phyloP scores from a whole-genome alignment of 192 early-diverging fungal genomes.

The Coemansia aciculifera region DNA sequence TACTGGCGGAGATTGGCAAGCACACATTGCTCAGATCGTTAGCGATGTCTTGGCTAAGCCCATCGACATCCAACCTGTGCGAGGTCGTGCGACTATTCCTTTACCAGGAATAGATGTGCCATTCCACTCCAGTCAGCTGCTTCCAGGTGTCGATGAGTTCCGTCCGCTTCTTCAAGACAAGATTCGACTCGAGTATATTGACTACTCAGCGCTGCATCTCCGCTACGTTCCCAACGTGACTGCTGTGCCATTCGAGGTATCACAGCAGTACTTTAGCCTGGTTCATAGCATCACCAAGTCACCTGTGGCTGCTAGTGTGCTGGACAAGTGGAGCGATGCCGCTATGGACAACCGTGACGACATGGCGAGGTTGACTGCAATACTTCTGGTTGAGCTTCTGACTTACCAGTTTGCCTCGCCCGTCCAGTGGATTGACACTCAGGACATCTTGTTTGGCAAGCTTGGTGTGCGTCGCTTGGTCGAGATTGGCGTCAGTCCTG shows the following conservation, averaged over 20 bases:
- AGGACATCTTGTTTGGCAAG: conserved; percentile 78
- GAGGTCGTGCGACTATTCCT: conserved; percentile 87
- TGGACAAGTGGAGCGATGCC: conserved; percentile 63
- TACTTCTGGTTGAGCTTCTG: conserved; percentile 83
- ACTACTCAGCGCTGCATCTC: conserved; percentile 65
- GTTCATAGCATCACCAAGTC: conserved; percentile 75
- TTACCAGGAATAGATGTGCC: conserved; percentile 91
- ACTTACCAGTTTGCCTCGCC: conserved; percentile 93
- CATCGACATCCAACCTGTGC: conserved; percentile 62
- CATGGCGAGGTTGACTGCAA: conserved; percentile 65
- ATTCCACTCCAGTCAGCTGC: conserved; percentile 82
- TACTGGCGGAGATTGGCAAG: conserved; percentile 82
- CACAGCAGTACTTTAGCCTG: conserved; percentile 71
- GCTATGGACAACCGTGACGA: conserved; percentile 16
- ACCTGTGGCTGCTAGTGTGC: conserved; percentile 62
- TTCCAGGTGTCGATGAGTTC: conserved; percentile 80
- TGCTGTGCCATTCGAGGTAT: conserved; percentile 80
- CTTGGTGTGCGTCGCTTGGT: conserved; percentile 80
- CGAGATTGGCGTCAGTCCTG: conserved; percentile 85
- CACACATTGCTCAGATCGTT: conserved; percentile 75
- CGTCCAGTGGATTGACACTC: conserved; percentile 94
- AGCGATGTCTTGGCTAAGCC: conserved; percentile 63
- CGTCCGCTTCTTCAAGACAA: conserved; percentile 74
- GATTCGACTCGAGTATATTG: conserved; percentile 66
- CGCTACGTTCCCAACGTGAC: conserved; percentile 97